Conservation (phyloP, 202 grass and related monocot species). For the Zizania palustris region DNA sequence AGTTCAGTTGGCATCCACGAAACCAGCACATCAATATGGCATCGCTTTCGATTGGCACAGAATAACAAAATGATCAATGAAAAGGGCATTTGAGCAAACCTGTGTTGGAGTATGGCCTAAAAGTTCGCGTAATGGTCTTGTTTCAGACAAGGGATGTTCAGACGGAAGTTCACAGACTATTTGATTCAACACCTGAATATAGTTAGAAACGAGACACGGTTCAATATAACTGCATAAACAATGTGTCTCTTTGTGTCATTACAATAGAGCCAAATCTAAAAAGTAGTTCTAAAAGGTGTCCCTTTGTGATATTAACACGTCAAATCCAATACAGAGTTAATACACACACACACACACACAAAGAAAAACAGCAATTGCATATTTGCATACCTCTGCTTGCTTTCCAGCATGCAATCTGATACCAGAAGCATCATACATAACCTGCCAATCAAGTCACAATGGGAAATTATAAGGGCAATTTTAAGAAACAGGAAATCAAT, state of each 20-base stretch:
- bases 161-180: conserved; percentile 87
- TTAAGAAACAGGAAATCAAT: conserved; percentile 8
- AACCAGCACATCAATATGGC: not conserved
- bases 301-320: not conserved
- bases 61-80: conserved; percentile 4
- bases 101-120: conserved; percentile 85
- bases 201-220: conserved; percentile 1
- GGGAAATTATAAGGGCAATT: conserved; percentile 1
- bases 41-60: conserved; percentile 30
- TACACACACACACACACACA: no score
- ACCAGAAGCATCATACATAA: conserved; percentile 97
- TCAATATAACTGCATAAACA: not conserved
- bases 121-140: conserved; percentile 81
- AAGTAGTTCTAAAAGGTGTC: not conserved
- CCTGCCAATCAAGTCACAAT: conserved; percentile 54
- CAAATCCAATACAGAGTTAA: no score
- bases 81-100: conserved; percentile 51
- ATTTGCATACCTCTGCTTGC: conserved; percentile 80
- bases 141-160: conserved; percentile 77
- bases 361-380: conserved; percentile 2
- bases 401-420: conserved; percentile 91
- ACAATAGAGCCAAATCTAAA: no score
- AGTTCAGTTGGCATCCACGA: conserved; percentile 33
- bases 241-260: not conserved
- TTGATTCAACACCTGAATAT: conserved; percentile 74